Conservation (phyloP, 2,329 filamentous ascomycete genomes). For the Monosporascus ibericus region DNA sequence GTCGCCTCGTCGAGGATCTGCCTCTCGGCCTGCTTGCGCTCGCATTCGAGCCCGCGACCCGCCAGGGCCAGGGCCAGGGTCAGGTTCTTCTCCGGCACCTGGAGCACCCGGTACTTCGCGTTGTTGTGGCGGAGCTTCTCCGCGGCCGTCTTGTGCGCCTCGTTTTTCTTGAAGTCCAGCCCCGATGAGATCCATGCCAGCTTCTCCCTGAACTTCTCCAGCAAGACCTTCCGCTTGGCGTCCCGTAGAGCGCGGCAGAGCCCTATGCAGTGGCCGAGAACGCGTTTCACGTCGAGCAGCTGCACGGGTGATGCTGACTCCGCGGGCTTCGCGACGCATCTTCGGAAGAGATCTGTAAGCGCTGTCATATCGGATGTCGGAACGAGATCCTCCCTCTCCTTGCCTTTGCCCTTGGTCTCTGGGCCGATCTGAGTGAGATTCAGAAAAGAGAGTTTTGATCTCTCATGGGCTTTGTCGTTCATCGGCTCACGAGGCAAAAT, state of each 20-base stretch:
- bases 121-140: background rate
- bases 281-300: conserved; percentile 5
- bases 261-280: conserved; percentile 10
- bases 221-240: conserved; percentile 2
- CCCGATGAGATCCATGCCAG: conserved; percentile 11
- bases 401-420: background rate
- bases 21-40: background rate
- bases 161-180: conserved; percentile 10
- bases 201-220: conserved; percentile 6
- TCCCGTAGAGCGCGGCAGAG: conserved; percentile 15
- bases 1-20: background rate
- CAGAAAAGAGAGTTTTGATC: background rate
- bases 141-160: conserved; percentile 1
- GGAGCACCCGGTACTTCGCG: background rate
- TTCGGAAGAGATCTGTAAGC: conserved; percentile 7
- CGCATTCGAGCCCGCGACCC: background rate
- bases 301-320: background rate
- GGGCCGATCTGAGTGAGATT: background rate
- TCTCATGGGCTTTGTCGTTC: background rate
- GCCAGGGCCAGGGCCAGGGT: background rate
- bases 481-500: conserved; percentile 1
- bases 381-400: background rate
- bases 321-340: conserved; percentile 3
- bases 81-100: background rate
- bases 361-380: background rate